Percentiles rank a stretch among this genome's conserved stretches.
Conservation (phyloP, 768 basidiomycete genomes). For the Phylloporus rhodoxanthus region DNA sequence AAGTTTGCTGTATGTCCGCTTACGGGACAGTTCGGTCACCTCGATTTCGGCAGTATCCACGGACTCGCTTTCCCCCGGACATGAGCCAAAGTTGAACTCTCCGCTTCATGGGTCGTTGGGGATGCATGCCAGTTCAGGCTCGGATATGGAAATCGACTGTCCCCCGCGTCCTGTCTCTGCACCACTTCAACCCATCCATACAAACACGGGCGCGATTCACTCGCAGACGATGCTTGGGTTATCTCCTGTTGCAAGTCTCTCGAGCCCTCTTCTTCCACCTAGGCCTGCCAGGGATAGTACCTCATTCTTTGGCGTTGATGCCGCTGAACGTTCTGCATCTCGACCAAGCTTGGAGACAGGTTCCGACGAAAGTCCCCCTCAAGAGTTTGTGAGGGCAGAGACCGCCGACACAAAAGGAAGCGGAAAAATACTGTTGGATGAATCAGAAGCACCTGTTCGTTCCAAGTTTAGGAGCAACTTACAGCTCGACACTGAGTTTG, state of each 20-base stretch:
- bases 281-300: neutral
- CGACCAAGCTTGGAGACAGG: conserved; percentile 9
- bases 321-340: conserved; percentile 7
- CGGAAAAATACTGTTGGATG: conserved; percentile 6
- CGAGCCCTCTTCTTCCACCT: conserved; percentile 12
- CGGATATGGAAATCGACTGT: conserved; percentile 26
- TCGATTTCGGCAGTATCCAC: conserved; percentile 23
- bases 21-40: conserved; percentile 28
- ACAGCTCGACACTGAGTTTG: conserved; percentile 3
- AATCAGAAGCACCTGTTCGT: conserved; percentile 2
- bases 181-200: conserved; percentile 11
- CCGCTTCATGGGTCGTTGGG: conserved; percentile 7
- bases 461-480: neutral
- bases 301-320: conserved; percentile 2
- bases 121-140: conserved; percentile 2
- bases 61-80: conserved; percentile 11
- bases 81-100: conserved; percentile 3
- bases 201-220: neutral
- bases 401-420: conserved; percentile 10
- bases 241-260: conserved; percentile 18
- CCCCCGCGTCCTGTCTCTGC: conserved; percentile 17
- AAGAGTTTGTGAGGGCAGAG: conserved; percentile 14
- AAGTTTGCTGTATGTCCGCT: conserved; percentile 17
- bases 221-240: conserved; percentile 7
- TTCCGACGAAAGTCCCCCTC: conserved; percentile 13